Conservation (phyloP, 2,329 filamentous ascomycete genomes). For the Chrysoporthe austroafricana region DNA sequence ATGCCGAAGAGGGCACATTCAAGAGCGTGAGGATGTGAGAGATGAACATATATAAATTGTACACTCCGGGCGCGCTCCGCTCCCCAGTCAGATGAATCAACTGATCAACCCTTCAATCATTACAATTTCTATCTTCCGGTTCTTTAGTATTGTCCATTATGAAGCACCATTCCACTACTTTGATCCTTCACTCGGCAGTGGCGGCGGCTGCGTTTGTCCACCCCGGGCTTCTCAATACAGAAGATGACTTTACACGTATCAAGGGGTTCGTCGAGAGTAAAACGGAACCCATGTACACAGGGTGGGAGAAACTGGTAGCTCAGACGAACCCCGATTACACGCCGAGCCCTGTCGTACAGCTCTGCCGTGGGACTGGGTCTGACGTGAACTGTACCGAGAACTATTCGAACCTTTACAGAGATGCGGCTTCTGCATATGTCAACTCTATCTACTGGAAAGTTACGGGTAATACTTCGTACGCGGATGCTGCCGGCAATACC, state of each 20-base stretch:
- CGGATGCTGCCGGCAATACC: slow-evolving; percentile 41
- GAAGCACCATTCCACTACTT: no score
- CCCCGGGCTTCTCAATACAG: slow-evolving; percentile 24
- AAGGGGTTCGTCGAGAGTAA: slow-evolving; percentile 16
- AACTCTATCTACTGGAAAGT: slow-evolving; percentile 46
- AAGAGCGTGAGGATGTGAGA: no score
- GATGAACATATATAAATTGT: no score
- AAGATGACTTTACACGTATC: slow-evolving; percentile 15
- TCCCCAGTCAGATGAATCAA: no score
- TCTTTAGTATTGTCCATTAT: no score
- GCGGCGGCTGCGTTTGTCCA: slow-evolving; percentile 14
- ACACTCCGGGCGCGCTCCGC: no score
- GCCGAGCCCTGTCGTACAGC: slow-evolving; percentile 5
- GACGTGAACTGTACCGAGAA: slow-evolving; percentile 12
- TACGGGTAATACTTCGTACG: slow-evolving; percentile 41
- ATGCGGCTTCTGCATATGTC: slow-evolving; percentile 25
- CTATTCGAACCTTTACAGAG: slow-evolving; percentile 16
- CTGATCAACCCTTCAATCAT: no score
- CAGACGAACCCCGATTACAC: slow-evolving; percentile 14
- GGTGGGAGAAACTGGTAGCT: slow-evolving; percentile 16
- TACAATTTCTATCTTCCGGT: no score
- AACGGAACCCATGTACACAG: slow-evolving; percentile 23
- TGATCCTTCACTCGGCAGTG: no score
- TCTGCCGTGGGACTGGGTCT: slow-evolving; percentile 16
- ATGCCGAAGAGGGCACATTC: no score